Base-by-base conservation (phyloP, 805 yeast species). In the Ogataea sp. region DNA sequence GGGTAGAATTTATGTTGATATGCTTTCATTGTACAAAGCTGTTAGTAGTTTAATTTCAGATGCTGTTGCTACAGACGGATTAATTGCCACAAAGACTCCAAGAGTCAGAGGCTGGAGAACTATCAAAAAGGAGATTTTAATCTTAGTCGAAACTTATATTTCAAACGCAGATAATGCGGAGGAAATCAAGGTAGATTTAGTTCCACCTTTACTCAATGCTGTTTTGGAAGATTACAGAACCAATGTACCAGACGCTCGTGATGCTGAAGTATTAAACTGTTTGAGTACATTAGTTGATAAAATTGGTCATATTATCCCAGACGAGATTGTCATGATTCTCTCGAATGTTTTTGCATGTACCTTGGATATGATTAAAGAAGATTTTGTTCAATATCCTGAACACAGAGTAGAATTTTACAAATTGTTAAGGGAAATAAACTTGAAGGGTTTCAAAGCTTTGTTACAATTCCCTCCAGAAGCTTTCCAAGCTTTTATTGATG, bases 331-430 rank as follows among this genome's bases (percentile, higher is more conserved):
- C 23, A 64, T 79, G 40, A 86, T 93, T 43, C 67, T 93, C 47
- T 95, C 87, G 55, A 83, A 81, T 62, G 96, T 93, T 13, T 93
- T 93, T 62, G 95, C 86, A 59, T 84, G 90, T 57, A 93, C 99
- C 2, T 74, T 93, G 59, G 83, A 81, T 50, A 93, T 93, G 98
- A 90, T 93, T 53, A 87, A 84, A 58, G 84, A 84, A 55, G 97
- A 93, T 61, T 87, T 93, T 58, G 80, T 95, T 3, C 97, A 93
- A 62, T 93, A 86, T 61, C 98, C 97, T 11, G 98, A 93, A 60
- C 97, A 90, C 65, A 78, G 99, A 55, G 95, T 90, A 41, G 97
- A 89, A 58, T 93, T 93, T 61, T 93, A 90, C 68, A 84, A 83
- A 64, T 70, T 93, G 39, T 71, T 93, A 56, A 81, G 89, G 51